Conservation (phyloP, 176 grass and related monocot species). For the sorghum (Sorghum bicolor) region Sorghum_bicolor_NCBIv3 NC_012871.2:57889501-57890000, state of each 20-base stretch:
- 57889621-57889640: no score
- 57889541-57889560: no score
- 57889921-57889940: conserved; percentile 35
- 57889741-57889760: background rate
- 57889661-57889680: no score
- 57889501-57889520: no score
- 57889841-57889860: background rate
- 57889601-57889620: no score
- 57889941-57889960: conserved; percentile 34
- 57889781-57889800: background rate
- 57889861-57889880: background rate
- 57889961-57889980: conserved; percentile 3
- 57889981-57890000: conserved; percentile 27
- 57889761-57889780: background rate
- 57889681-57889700: background rate
- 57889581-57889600: no score
- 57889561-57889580: no score
- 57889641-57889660: no score
- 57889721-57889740: background rate
- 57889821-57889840: background rate
- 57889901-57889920: background rate
- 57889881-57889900: conserved; percentile 4
- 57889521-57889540: no score
- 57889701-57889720: background rate
- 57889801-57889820: background rate